Base-by-base conservation (phyloP, 176 grass and related monocot species). In the Saccharum officinarum region DNA sequence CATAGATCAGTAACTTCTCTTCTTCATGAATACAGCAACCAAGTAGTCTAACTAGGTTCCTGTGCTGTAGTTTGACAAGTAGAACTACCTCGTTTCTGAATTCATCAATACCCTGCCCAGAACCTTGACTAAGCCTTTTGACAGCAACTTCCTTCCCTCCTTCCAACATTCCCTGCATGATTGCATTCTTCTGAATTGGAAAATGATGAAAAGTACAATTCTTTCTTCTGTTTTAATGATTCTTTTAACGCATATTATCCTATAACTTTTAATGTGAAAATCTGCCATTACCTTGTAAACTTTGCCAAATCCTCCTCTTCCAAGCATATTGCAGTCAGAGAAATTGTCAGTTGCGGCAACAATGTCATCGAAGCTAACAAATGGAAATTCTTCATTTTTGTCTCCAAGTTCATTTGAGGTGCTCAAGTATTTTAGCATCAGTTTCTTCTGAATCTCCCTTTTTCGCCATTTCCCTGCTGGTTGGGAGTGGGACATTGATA, bases 1-100 rank as follows among this genome's bases (percentile, higher is more conserved):
- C 87, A 17, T 88, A 84, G 18, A 88, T 60, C 73, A 91, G 37
- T 52, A 91, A 76, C 60, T 81, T 91, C 73, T 91, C 86, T 60
- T 88, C 89, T 57, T 57, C 81, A 66, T 77, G 77, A 82, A 78
- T 85, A 62, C 86, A 91, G 8, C 71, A 88, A 77, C 86, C 86
- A 13, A 92, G 90, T 38, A 82, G 79, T 54, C 49, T 75, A 26
- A 89, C 82, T 6, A 88, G 41, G 17, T 88, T 88, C 2, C 8
- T 83, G 28, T 88, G 86, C 54, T 83, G 86, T 34, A 88, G 8
- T 72, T 78, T 83, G 4, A 57, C 54, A 54, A 88, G 36, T 8
- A 88, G 16, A 52, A 83, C 33, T 17, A 83, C 74, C 69, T 88
- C 86, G 11, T 88, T 88, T 83, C 55, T 83, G 54, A 88, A 88